Evolutionary conservation across 2,329 filamentous ascomycete species (phyloP), one percentile per base, ranked within the genome.

Genomic region (Xylaria sp.): DNA sequence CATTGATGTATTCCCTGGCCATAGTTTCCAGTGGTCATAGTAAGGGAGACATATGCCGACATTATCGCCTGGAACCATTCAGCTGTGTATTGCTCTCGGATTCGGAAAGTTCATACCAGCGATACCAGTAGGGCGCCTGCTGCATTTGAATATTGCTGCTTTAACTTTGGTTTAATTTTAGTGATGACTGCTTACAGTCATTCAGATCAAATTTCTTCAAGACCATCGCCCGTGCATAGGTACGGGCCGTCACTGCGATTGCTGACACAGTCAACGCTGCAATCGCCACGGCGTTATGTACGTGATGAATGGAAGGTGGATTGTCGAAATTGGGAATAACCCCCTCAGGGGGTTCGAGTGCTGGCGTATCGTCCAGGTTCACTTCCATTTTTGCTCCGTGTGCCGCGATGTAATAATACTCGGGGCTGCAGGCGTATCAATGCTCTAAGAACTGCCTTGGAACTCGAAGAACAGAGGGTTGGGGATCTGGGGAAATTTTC

Each of bases 1-100:
- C 62, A 66, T 37, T 63, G 60, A 23, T 63, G 60, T 46, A 3
- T 41, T 19, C 60, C 60, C 31, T 63, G 55, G 1, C 55, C 55
- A 31, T 63, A 47, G 43, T 38, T 46, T 6, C 60, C 59, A 6
- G 51, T 44, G 4, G 19, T 23, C 11, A 63, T 43, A 21, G 58
- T 15, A 17, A 63, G 9, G 17, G 19, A 25, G 25, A 37, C 35
- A 46, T 41, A 60, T 17, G 43, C 15, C n/a, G 37, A 29, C 21
- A 60, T 53, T 33, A 51, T 54, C 19, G 46, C 52, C 53, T 57
- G 17, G 21, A 17, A 23, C 17, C 7, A 44, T 7, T 44, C 21
- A 44, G 19, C 21, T 25, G 11, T 21, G 10, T 15, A 11, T 25
- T 7, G 1, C 21, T 5, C 13, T 25, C 23, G 21, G 21, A 44